Evolutionary conservation across 2,329 filamentous ascomycete species (phyloP).

Genomic region (Colletotrichum sp.): DNA sequence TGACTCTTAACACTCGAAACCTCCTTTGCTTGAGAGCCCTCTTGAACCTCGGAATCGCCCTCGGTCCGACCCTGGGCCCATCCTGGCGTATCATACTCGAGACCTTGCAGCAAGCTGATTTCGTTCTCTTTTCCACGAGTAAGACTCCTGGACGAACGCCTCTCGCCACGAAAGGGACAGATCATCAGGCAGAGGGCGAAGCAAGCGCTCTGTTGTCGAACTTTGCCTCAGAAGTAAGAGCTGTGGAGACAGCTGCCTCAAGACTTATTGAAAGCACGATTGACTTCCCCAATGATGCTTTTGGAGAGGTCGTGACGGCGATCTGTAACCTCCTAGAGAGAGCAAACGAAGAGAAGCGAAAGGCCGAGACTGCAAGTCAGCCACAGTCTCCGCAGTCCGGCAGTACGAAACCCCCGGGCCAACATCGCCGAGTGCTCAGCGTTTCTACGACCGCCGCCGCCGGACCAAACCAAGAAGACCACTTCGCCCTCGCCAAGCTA

Average conservation of each 20-base stretch:
- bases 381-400: constrained; percentile 39
- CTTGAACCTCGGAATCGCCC: constrained; percentile 92
- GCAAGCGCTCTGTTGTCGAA: constrained; percentile 62
- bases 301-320: constrained; percentile 77
- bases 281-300: constrained; percentile 86
- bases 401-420: constrained; percentile 37
- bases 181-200: constrained; percentile 56
- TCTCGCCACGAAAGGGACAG: constrained; percentile 49
- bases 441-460: constrained; percentile 48
- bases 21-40: constrained; percentile 88
- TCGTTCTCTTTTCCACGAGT: constrained; percentile 74
- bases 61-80: constrained; percentile 83
- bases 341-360: constrained; percentile 27
- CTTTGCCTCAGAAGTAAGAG: constrained; percentile 80
- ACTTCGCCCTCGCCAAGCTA: constrained; percentile 75
- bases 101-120: constrained; percentile 90
- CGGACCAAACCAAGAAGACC: constrained; percentile 64
- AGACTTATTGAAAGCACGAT: constrained; percentile 90
- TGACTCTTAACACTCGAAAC: constrained; percentile 83
- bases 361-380: constrained; percentile 33
- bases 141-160: constrained; percentile 59
- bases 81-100: constrained; percentile 94
- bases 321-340: constrained; percentile 73
- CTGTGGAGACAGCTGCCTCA: constrained; percentile 86
- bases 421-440: constrained; percentile 53